Conservation (phyloP, 2,329 filamentous ascomycete species). For the Fusarium sp. region DNA sequence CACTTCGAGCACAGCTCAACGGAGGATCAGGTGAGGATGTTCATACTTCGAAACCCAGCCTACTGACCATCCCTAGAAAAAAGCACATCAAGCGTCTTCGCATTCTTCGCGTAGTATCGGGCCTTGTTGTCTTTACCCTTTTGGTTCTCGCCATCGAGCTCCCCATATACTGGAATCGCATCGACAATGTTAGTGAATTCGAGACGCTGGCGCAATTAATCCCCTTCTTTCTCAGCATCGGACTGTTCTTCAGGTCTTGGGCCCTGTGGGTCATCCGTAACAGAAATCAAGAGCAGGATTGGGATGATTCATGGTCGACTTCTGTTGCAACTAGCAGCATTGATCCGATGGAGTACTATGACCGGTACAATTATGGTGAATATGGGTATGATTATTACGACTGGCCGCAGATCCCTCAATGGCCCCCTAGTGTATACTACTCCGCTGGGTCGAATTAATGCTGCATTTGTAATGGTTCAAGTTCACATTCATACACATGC, state of each 20-base stretch:
- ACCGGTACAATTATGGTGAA: not conserved
- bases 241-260: conserved; percentile 43
- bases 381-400: not conserved
- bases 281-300: not conserved
- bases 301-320: not conserved
- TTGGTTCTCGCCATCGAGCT: conserved; percentile 50
- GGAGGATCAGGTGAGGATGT: conserved; percentile 35
- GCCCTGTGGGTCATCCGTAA: conserved; percentile 33
- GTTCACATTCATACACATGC: not conserved
- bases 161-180: conserved; percentile 49
- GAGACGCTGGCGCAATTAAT: conserved; percentile 47
- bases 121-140: conserved; percentile 45
- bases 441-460: conserved; percentile 5
- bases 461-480: not conserved
- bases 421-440: conserved; percentile 29
- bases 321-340: not conserved
- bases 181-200: conserved; percentile 41
- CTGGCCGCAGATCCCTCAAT: conserved; percentile 1
- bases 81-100: conserved; percentile 40
- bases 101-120: conserved; percentile 24
- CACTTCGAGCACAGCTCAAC: conserved; percentile 27
- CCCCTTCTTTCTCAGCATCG: conserved; percentile 48
- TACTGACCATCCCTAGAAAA: conserved; percentile 19
- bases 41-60: not conserved
- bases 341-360: not conserved